These are phyloP conservation scores for Amanita rimosa DNA, from an alignment of 768 basidiomycete genomes.

Conservation along the genomic window DNA sequence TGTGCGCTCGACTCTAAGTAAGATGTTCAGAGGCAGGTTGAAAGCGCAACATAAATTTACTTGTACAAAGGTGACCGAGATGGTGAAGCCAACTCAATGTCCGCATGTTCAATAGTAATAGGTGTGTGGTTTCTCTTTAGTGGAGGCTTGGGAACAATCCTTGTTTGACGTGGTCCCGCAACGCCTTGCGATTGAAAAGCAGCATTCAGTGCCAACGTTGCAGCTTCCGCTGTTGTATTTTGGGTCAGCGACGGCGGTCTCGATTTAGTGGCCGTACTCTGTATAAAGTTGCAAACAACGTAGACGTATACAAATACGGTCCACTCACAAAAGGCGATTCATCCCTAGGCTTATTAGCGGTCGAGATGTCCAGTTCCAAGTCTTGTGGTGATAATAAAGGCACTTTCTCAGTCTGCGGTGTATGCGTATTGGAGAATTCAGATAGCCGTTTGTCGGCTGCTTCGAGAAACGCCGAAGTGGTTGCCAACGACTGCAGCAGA, in stretches of 20 bases:
- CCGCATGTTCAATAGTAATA: neutral
- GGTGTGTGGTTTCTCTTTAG: too few relatives aligned
- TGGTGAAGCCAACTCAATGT: neutral
- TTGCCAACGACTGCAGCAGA: too few relatives aligned
- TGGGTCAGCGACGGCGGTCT: neutral
- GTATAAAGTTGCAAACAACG: neutral
- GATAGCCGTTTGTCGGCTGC: too few relatives aligned
- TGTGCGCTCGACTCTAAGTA: neutral
- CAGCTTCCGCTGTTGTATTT: neutral
- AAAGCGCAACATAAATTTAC: neutral
- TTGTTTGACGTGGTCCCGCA: neutral
- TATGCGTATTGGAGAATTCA: neutral
- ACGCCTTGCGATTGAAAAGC: neutral
- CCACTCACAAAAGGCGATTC: neutral
- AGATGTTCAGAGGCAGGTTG: neutral
- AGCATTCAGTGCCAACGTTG: neutral
- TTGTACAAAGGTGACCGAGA: neutral
- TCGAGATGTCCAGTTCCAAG: neutral
- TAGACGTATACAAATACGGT: neutral
- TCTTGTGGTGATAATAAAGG: neutral
- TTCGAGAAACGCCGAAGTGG: neutral
- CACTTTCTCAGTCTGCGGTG: neutral
- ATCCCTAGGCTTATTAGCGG: neutral
- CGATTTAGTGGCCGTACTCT: neutral
- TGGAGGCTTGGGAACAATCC: neutral